Percentiles rank a stretch among this genome's conserved stretches.
These are phyloP conservation scores for Backusella tuberculispora DNA, from an alignment of 192 early-diverging fungal species.

Conservation along the genomic window DNA sequence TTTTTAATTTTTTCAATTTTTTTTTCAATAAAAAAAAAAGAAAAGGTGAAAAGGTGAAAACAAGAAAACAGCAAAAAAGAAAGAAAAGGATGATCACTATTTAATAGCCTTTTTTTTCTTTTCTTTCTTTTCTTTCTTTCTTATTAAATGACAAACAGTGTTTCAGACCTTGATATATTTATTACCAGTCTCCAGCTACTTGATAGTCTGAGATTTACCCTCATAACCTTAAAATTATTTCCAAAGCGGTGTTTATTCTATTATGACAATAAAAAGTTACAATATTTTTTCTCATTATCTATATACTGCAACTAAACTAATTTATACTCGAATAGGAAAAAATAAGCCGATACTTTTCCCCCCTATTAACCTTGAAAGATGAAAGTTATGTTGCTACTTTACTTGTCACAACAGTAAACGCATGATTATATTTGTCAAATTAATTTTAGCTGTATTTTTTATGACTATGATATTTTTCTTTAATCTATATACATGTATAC, in stretches of 20 bases:
- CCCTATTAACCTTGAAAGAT: no score
- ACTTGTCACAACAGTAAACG: no score
- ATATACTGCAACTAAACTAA: no score
- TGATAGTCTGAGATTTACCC: background rate
- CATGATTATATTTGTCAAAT: no score
- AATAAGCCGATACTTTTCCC: no score
- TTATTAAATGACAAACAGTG: background rate
- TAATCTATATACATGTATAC: no score
- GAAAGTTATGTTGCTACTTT: no score
- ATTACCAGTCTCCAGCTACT: background rate
- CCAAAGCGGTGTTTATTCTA: conserved; percentile 5
- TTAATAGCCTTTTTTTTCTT: conserved; percentile 8
- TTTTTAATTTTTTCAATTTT: background rate
- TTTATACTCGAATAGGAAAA: no score
- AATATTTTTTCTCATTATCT: background rate
- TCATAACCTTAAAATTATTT: background rate
- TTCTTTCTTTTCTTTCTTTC: background rate
- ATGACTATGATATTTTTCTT: no score
- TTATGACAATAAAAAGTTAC: background rate
- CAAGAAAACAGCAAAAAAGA: background rate
- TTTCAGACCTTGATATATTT: conserved; percentile 13
- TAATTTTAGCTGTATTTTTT: no score
- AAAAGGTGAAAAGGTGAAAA: background rate
- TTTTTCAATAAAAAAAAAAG: conserved; percentile 1
- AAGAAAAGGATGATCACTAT: background rate